Evolutionary conservation across 305 asterid genomes (phyloP), one percentile per base, ranked within the genome.

Genomic region (Fraxinus dipetala): DNA sequence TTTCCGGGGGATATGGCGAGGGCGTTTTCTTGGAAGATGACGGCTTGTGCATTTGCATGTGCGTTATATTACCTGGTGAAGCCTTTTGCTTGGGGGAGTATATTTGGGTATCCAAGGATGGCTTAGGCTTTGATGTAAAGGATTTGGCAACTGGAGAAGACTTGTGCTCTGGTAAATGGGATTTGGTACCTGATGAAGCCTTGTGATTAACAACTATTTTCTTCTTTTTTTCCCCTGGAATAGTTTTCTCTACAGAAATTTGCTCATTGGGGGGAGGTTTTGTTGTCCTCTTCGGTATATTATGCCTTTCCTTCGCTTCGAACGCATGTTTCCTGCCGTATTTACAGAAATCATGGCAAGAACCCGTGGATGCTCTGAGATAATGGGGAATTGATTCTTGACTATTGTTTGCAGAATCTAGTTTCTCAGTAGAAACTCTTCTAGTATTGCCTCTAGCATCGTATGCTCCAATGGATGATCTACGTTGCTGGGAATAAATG

Each of bases 261-360:
- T 80, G 86, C 84, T 88, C 82, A 69, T 74, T 81, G 16, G 85
- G 59, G 76, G 80, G 85, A 78, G 88, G 63, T 59, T 85, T 82
- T 30, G 22, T 70, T 24, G 26, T 77, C 79, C 84, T 84, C 86
- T 84, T 93, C 18, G 87, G 85, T 6, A 86, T 36, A 34, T 91
- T 88, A 85, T 67, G 82, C 88, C 83, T 82, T 78, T 88, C 83
- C 82, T 91, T 87, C 83, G 82, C 86, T 80, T 91, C 97, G 31
- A 73, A 65, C 20, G 85, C 82, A 38, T 90, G 89, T 54, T 83
- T 86, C 84, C 82, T 81, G 31, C 99, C 99, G 76, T 86, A 92
- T 88, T 94, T 95, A 84, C 98, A 95, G 78, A 90, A 86, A 84
- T 95, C 99, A 73, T 95, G 99, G 87, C 98, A 95, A 79, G 99